phyloP scores from a whole-genome alignment of 768 basidiomycete genomes.

The Collybia sordida region DNA sequence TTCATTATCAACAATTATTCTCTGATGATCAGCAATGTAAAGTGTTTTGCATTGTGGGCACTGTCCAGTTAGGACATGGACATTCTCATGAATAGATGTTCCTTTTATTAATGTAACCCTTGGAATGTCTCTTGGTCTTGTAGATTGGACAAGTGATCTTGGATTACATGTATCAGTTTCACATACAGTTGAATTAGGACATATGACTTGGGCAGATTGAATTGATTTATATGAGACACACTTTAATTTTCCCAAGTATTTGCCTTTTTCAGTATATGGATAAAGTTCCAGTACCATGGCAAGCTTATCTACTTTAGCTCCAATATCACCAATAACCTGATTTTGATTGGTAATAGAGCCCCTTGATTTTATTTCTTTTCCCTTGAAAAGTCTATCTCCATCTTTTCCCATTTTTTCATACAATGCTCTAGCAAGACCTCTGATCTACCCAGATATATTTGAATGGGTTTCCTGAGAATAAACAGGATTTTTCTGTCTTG shows the following conservation, averaged over 20 bases:
- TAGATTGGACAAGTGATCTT: background rate
- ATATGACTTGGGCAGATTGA: slow-evolving; percentile 9
- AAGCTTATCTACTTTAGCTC: background rate
- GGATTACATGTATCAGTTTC: slow-evolving; percentile 7
- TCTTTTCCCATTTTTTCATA: too few relatives aligned
- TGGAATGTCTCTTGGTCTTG: slow-evolving; percentile 10
- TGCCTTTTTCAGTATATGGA: background rate
- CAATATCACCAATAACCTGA: background rate
- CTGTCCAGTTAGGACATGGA: slow-evolving; percentile 10
- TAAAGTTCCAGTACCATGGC: background rate
- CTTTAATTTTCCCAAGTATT: slow-evolving; percentile 5
- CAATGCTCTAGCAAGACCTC: too few relatives aligned
- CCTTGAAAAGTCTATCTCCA: too few relatives aligned
- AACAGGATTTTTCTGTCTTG: too few relatives aligned
- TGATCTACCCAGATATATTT: too few relatives aligned
- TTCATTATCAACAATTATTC: background rate
- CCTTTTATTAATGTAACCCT: slow-evolving; percentile 15
- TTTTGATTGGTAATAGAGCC: background rate
- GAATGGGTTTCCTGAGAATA: too few relatives aligned
- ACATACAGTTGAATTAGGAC: slow-evolving; percentile 9
- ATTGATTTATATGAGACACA: slow-evolving; percentile 9
- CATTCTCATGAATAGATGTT: slow-evolving; percentile 4
- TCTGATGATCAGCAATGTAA: slow-evolving; percentile 17
- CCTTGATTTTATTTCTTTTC: too few relatives aligned
- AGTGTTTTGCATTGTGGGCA: slow-evolving; percentile 9